A percentile compares a stretch with the other conserved stretches of the same genome.
phyloP scores from a whole-genome alignment of 768 basidiomycete species.

The Neoboletus brunneissimus region DNA sequence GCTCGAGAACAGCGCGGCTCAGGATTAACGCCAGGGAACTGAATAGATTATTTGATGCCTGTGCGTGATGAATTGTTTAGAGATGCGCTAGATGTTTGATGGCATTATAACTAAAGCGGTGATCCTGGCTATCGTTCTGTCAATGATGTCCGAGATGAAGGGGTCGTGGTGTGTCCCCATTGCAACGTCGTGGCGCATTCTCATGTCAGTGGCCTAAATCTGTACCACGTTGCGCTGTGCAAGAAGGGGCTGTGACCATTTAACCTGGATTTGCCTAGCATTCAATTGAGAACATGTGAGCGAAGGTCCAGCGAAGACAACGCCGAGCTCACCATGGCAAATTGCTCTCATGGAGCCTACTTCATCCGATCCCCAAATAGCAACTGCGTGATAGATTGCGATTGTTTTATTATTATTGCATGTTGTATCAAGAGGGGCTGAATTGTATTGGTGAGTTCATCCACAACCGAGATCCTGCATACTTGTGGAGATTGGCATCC shows the following conservation, averaged over 20 bases:
- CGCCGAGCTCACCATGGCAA: conserved; percentile 15
- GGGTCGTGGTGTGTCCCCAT: conserved; percentile 7
- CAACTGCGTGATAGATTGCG: conserved; percentile 20
- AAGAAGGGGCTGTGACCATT: conserved; percentile 18
- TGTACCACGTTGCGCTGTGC: conserved; percentile 16
- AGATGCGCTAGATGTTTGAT: conserved; percentile 6
- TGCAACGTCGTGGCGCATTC: conserved; percentile 22
- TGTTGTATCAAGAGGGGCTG: background rate
- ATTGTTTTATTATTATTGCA: conserved; percentile 5
- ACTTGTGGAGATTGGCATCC: background rate
- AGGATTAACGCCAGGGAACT: conserved; percentile 10
- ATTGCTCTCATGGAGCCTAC: conserved; percentile 16
- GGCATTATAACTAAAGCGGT: conserved; percentile 13
- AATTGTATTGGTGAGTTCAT: background rate
- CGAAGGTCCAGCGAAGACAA: conserved; percentile 13
- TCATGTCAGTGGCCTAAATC: conserved; percentile 19
- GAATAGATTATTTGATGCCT: conserved; percentile 15
- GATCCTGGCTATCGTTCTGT: conserved; percentile 1
- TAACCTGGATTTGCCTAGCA: conserved; percentile 8
- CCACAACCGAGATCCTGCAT: conserved; percentile 1
- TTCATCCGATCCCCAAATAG: conserved; percentile 1
- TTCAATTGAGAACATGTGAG: conserved; percentile 15
- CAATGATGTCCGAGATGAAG: conserved; percentile 14
- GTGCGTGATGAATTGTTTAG: conserved; percentile 11
- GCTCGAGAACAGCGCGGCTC: conserved; percentile 18